Evolutionary conservation across 495 filamentous ascomycete genomes (phyloP), one percentile per base, ranked within the genome.

Genomic region (Aspergillus mulundensis): DNA sequence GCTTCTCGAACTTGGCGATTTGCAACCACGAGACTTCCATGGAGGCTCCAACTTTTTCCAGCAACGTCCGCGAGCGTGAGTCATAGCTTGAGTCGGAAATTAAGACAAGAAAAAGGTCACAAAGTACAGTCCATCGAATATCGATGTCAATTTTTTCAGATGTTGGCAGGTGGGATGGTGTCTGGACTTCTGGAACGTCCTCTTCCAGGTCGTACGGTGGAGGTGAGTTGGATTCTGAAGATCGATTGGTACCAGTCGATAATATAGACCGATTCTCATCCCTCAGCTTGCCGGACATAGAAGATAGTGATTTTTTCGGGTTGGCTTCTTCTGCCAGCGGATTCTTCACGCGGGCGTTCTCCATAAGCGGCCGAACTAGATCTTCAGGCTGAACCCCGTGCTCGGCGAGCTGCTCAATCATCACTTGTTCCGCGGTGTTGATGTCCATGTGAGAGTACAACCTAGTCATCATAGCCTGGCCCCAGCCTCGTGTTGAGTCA

Each of bases 401-500:
- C 47, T 90, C 88, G 12, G 87, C 84, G 56, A 99, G 76, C 70
- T 99, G 95, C 70, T 99, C 94, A 60, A 99, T 97, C 94, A 99
- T 99, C 63, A 99, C 76, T 74, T 99, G 94, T 76, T 99, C 94
- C 53, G 70, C 70, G 30, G 87, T 67, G 63, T 85, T 88, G 62
- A 99, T 91, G 52, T 99, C 94, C 94, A 99, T 97, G 72, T 99
- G 94, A 18, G 80, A 73, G 70, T 97, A 97, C 32, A 99, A 65
- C 53, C 91, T 84, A 12, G 95, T 81, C 90, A 97, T 97, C 78
- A 96, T 95, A 70, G 91, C 91, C 66, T 97, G 95, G 50, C 88
- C 85, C 93, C 93, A 99, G 86, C 95, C 97, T 68, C 87, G 87
- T 77, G 88, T 87, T 38, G 82, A 80, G 71, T 97, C 94, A 10